These are phyloP conservation scores for Venturia oleaginea DNA, from an alignment of 2,329 filamentous ascomycete genomes.

Conservation along the genomic window DNA sequence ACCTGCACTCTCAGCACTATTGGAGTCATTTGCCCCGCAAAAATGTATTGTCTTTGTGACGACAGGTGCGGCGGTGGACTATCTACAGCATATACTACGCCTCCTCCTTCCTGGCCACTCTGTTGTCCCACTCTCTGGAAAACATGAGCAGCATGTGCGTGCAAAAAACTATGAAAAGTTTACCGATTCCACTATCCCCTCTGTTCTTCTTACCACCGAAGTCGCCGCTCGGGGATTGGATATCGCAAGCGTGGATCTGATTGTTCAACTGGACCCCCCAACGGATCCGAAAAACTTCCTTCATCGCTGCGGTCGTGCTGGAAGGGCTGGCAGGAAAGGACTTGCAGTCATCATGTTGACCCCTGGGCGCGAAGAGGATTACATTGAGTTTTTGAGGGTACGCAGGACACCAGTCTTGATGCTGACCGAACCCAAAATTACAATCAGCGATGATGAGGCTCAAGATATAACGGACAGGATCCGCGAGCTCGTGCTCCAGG, in stretches of 20 bases:
- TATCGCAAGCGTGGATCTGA: conserved; percentile 83
- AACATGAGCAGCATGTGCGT: conserved; percentile 79
- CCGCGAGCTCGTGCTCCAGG: conserved; percentile 48
- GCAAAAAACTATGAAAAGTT: conserved; percentile 82
- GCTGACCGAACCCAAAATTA: conserved; percentile 49
- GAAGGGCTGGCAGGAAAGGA: conserved; percentile 59
- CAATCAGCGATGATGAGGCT: conserved; percentile 54
- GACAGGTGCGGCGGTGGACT: conserved; percentile 90
- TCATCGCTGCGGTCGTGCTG: conserved; percentile 55
- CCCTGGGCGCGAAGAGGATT: conserved; percentile 78
- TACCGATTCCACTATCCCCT: conserved; percentile 61
- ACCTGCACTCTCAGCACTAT: conserved; percentile 60
- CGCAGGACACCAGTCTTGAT: conserved; percentile 73
- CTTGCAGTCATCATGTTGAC: conserved; percentile 79
- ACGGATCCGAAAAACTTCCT: conserved; percentile 81
- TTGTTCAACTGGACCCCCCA: conserved; percentile 77
- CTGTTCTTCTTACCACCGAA: conserved; percentile 84
- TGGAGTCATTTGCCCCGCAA: conserved; percentile 65
- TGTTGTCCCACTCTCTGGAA: conserved; percentile 79
- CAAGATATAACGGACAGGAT: conserved; percentile 49
- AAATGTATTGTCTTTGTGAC: conserved; percentile 88
- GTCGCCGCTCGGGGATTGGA: conserved; percentile 85
- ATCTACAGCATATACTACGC: conserved; percentile 76
- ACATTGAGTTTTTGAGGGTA: conserved; percentile 76
- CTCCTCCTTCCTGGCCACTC: conserved; percentile 60